Percentiles rank a stretch among this genome's conserved stretches.
phyloP scores from a whole-genome alignment of 2,329 filamentous ascomycete species.

The Pyricularia sp. region DNA sequence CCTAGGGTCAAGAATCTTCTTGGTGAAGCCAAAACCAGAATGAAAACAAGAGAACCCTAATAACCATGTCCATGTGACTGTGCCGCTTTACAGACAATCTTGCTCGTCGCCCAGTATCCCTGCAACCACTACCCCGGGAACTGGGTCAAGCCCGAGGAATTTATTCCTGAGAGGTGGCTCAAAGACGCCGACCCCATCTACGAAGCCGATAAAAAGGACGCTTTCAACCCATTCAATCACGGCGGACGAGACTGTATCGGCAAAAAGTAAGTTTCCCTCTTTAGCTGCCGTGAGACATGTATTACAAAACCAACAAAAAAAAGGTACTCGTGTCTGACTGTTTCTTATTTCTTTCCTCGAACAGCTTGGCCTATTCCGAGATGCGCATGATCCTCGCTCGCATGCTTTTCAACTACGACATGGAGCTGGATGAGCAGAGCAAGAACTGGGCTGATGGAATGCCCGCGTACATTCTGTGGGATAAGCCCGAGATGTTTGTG shows the following conservation, averaged over 20 bases:
- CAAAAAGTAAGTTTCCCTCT: constrained; percentile 11
- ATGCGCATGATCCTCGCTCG: constrained; percentile 8
- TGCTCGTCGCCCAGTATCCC: constrained; percentile 13
- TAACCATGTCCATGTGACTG: too few relatives aligned
- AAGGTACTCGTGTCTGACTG: too few relatives aligned
- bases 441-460: constrained; percentile 11
- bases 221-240: constrained; percentile 11
- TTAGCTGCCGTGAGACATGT: too few relatives aligned
- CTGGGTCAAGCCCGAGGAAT: constrained; percentile 20
- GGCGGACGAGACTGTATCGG: constrained; percentile 11
- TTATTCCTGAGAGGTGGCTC: constrained; percentile 28
- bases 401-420: constrained; percentile 9
- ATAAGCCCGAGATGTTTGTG: constrained; percentile 7
- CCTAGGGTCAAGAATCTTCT: too few relatives aligned
- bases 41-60: too few relatives aligned
- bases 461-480: constrained; percentile 6
- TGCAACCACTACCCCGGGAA: constrained; percentile 19
- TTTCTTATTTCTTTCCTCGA: too few relatives aligned
- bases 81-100: constrained; percentile 21
- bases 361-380: constrained; percentile 12
- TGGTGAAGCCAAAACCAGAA: too few relatives aligned
- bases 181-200: not conserved
- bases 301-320: too few relatives aligned
- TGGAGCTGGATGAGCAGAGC: constrained; percentile 10
- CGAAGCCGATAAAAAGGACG: constrained; percentile 30